Percentiles rank a stretch among this genome's conserved stretches.
Conservation (phyloP, 495 filamentous ascomycete species). For the Pseudevernia furfuracea region DNA sequence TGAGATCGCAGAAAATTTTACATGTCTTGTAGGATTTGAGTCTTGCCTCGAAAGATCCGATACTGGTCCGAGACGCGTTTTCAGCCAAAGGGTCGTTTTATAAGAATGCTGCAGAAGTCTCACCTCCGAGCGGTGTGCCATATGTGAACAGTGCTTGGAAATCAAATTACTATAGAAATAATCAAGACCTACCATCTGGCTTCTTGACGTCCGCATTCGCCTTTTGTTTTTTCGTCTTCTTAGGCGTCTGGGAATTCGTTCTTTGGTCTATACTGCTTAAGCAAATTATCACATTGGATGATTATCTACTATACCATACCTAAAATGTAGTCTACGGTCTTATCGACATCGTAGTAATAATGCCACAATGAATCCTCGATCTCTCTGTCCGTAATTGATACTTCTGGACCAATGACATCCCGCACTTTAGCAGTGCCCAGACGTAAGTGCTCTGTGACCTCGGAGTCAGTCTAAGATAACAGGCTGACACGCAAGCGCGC, state of each 20-base stretch:
- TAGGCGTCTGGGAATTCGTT: slow-evolving; percentile 24
- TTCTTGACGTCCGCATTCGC: slow-evolving; percentile 30
- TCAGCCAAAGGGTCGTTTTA: slow-evolving; percentile 13
- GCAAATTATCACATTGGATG: neutral
- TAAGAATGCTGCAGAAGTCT: neutral
- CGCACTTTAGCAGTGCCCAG: slow-evolving; percentile 49
- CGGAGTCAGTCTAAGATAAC: slow-evolving; percentile 19
- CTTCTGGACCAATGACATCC: slow-evolving; percentile 44
- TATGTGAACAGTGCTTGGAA: neutral
- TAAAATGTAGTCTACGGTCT: slow-evolving; percentile 69
- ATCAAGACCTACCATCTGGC: slow-evolving; percentile 44
- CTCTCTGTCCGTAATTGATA: slow-evolving; percentile 54
- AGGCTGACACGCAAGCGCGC: slow-evolving; percentile 11
- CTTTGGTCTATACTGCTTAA: slow-evolving; percentile 25
- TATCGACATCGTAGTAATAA: slow-evolving; percentile 88
- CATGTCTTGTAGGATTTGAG: neutral
- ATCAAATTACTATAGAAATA: neutral
- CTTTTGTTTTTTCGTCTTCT: slow-evolving; percentile 32
- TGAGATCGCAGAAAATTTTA: neutral
- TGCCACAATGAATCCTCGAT: slow-evolving; percentile 90
- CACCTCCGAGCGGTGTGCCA: neutral
- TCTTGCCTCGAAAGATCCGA: neutral
- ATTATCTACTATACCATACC: slow-evolving; percentile 36
- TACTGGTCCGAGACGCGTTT: slow-evolving; percentile 10
- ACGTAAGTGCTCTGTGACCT: slow-evolving; percentile 44